A percentile compares a stretch with the other conserved stretches of the same genome.
phyloP scores from a whole-genome alignment of 2,329 filamentous ascomycete genomes.

The Aspergillus novoparasiticus region DNA sequence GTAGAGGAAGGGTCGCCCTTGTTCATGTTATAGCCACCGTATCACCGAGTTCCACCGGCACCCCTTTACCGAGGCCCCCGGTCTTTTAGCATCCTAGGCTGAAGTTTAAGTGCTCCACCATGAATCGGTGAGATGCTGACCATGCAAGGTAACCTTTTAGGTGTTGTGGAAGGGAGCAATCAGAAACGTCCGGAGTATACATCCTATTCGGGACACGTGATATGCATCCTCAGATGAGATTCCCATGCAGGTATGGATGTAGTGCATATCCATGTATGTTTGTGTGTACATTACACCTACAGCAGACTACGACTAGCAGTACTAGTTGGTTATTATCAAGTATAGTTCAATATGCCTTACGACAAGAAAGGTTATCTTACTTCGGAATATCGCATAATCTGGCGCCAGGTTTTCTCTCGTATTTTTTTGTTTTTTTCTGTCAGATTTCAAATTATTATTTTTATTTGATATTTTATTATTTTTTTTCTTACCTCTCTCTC shows the following conservation, averaged over 20 bases:
- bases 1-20: background rate
- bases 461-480: no score
- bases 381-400: background rate
- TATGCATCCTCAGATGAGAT: background rate
- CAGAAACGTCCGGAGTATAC: background rate
- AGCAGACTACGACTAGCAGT: background rate
- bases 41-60: constrained; percentile 9
- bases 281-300: background rate
- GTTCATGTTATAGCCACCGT: background rate
- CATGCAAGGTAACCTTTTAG: background rate
- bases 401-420: background rate
- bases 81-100: background rate
- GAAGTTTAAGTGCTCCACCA: background rate
- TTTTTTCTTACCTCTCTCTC: constrained; percentile 4
- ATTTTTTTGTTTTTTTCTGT: background rate
- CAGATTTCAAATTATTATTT: background rate
- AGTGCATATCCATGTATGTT: background rate
- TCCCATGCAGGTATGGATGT: background rate
- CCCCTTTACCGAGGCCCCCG: background rate
- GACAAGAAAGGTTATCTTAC: background rate
- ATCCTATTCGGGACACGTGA: background rate
- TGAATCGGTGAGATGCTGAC: background rate
- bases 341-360: background rate
- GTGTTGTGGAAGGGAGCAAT: background rate
- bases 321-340: background rate